Evolutionary conservation across 345 rosid species (phyloP).

Genomic region (Hevea brasiliensis): DNA sequence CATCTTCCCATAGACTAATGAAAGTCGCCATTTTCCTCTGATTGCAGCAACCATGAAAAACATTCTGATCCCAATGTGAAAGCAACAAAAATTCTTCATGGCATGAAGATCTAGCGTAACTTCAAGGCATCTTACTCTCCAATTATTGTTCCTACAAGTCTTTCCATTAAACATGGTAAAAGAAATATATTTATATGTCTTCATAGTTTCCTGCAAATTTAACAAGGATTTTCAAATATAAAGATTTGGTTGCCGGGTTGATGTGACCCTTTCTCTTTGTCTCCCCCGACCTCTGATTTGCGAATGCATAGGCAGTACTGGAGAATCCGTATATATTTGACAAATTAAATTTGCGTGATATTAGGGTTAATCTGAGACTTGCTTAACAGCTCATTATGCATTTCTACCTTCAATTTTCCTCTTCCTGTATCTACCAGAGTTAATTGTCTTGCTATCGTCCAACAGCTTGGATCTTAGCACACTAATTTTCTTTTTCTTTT

Average conservation of each 20-base stretch:
- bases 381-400: conserved; percentile 38
- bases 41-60: background rate
- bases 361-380: conserved; percentile 13
- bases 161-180: no score
- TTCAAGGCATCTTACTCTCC: no score
- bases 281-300: conserved; percentile 18
- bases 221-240: conserved; percentile 24
- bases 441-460: no score
- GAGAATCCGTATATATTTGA: conserved; percentile 28
- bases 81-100: no score
- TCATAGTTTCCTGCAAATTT: background rate
- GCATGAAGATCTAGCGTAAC: no score
- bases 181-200: background rate
- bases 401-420: background rate
- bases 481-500: no score
- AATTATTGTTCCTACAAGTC: no score
- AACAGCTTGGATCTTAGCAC: no score
- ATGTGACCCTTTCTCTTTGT: conserved; percentile 30
- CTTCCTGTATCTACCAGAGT: no score
- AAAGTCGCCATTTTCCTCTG: background rate
- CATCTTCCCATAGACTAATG: background rate
- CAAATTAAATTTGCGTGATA: conserved; percentile 20
- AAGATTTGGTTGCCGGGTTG: conserved; percentile 47
- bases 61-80: conserved; percentile 16
- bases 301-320: conserved; percentile 5